Conservation (phyloP, 202 grass and related monocot species). For the Bolboschoenoplectus hybrid region DNA sequence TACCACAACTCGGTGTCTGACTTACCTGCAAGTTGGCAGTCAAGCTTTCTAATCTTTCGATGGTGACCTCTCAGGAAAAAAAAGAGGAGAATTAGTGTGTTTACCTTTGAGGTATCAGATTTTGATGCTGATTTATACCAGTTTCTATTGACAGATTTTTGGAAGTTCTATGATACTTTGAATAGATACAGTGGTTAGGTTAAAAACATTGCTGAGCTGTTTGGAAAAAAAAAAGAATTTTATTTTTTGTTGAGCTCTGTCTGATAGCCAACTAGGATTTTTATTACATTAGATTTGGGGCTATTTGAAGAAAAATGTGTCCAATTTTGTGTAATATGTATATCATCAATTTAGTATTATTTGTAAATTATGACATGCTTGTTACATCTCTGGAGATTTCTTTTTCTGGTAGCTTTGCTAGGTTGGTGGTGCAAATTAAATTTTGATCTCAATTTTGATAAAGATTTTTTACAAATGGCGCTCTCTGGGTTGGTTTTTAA, state of each 20-base stretch:
- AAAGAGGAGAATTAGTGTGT: neutral
- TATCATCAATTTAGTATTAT: conserved; percentile 8
- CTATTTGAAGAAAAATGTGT: neutral
- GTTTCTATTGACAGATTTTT: neutral
- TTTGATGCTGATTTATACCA: neutral
- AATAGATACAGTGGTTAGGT: neutral
- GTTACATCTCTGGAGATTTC: conserved; percentile 13
- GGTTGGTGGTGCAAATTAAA: neutral
- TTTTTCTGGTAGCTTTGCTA: conserved; percentile 6
- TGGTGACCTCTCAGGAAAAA: conserved; percentile 17
- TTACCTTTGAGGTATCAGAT: conserved; percentile 28
- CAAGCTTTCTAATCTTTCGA: conserved; percentile 34
- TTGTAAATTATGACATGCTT: neutral
- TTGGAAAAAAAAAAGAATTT: neutral
- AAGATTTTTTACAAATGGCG: neutral
- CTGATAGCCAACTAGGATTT: neutral
- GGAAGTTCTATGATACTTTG: neutral
- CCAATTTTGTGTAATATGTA: neutral
- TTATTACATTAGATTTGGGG: neutral
- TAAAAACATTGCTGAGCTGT: neutral
- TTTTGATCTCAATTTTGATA: neutral
- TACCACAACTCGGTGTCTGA: conserved; percentile 13
- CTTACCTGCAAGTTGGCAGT: conserved; percentile 14
- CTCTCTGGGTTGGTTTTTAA: neutral
- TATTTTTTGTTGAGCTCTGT: neutral